Evolutionary conservation across 306 rosid genomes (phyloP), one percentile per base, ranked within the genome.

Genomic region (Prunus armeniaca): DNA sequence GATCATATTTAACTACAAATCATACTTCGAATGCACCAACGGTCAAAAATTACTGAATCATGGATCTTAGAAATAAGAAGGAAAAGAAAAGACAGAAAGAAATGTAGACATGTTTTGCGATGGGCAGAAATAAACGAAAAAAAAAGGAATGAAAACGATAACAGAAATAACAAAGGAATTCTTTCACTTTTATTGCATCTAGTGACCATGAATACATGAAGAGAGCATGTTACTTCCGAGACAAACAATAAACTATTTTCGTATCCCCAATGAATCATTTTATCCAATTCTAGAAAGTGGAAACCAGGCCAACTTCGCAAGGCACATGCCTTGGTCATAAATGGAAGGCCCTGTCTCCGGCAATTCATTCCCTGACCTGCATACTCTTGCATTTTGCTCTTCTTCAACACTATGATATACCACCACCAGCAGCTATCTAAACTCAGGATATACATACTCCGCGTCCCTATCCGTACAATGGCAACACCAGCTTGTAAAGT

Each of bases 301-400:
- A 82, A 82, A 80, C 47, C 81, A 70, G 66, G 74, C 84, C 80
- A 45, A 77, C 85, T 77, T 77, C 71, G 45, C 83, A 51, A 80
- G 69, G 76, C 77, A 28, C 62, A 22, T 14, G 78, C 80, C 78
- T 67, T 71, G 76, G 80, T 81, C 72, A 84, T n/a, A 43, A 12
- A 84, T 79, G 78, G 57, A 81, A 82, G 71, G 73, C 60, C 83
- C 57, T 24, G 54, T 28, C 54, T 30, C 69, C 25, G 25, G 46
- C 69, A 19, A 27, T 13, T 73, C n/a, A 49, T 18, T 45, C 58
- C 81, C 66, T 20, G 61, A n/a, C 24, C 62, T 69, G 71, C 69
- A 30, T 6, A 69, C 77, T n/a, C 75, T 28, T 60, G 78, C 30
- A 57, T 61, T 51, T 74, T 75, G 72, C 55, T 68, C 74, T 74